These are phyloP conservation scores for Physcomitrellopsis africana DNA, from an alignment of 225 moss, liverwort and hornwort species.

Conservation along the genomic window DNA sequence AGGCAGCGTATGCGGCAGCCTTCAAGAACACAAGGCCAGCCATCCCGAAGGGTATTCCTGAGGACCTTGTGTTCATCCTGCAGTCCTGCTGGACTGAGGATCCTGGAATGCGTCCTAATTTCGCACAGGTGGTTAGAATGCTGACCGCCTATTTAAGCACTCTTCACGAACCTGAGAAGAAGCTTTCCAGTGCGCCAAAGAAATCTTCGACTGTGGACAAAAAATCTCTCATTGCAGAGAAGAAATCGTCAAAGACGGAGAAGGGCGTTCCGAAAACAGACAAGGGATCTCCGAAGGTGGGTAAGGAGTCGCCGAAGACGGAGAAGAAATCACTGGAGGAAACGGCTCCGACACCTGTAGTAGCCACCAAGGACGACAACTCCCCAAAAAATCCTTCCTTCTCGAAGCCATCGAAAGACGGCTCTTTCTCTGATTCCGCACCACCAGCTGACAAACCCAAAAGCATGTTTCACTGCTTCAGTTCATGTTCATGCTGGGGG, in stretches of 20 bases:
- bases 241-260: slow-evolving; percentile 15
- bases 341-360: slow-evolving; percentile 38
- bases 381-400: slow-evolving; percentile 31
- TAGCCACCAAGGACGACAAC: slow-evolving; percentile 36
- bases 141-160: slow-evolving; percentile 76
- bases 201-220: slow-evolving; percentile 21
- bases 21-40: slow-evolving; percentile 84
- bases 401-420: slow-evolving; percentile 14
- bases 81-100: slow-evolving; percentile 99
- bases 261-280: too few species aligned
- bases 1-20: slow-evolving; percentile 95
- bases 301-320: slow-evolving; percentile 36
- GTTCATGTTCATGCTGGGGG: slow-evolving; percentile 51
- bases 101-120: slow-evolving; percentile 81
- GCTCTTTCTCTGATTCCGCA: slow-evolving; percentile 27
- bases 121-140: slow-evolving; percentile 90
- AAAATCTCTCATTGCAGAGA: slow-evolving; percentile 35
- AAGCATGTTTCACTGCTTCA: slow-evolving; percentile 39
- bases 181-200: slow-evolving; percentile 26
- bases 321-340: slow-evolving; percentile 45
- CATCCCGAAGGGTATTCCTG: slow-evolving; percentile 58
- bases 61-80: slow-evolving; percentile 87
- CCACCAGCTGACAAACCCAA: slow-evolving; percentile 27
- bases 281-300: slow-evolving; percentile 3
- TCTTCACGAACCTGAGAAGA: slow-evolving; percentile 60